Base-by-base conservation (phyloP, 2,329 filamentous ascomycete species). In the Pleoardoris graminearum region DNA sequence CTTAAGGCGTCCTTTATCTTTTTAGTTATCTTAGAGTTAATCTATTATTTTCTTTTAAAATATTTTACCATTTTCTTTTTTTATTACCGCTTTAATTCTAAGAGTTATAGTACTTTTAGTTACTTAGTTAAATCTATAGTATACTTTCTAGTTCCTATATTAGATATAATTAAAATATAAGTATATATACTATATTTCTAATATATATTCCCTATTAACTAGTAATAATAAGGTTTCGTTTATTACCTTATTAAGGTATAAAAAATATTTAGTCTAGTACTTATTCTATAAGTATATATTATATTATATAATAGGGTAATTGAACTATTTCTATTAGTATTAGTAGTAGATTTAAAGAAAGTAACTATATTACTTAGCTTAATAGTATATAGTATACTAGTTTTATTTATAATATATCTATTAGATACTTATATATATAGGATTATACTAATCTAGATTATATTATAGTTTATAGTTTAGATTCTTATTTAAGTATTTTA, bases 391-490 rank as follows among this genome's bases (percentile, higher is more conserved):
- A 6, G 5, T 27, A 6, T 10, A 27, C 25, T 27, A 27, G 5
- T 27, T 27, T 27, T 5, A 5, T 27, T 10, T 27, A 27, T 27
- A 27, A 10, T 6, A 27, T 27, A 6, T 27, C 25, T 36, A 36
- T 36, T 36, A 36, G 5, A 36, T 5, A 16, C 6, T 36, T 36
- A 5, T 36, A 36, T 27, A 27, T 10, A 27, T 27, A 10, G 25
- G 25, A 27, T 27, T 27, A 10, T 10, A 10, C 5, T 27, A 27
- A 10, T 27, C 25, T 27, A 27, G 10, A 10, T 27, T 27, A 27
- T 27, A 27, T 27, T 27, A 49, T 16, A 43, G 21, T 49, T 49
- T 33, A 36, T 49, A 22, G n/a, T 16, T 42, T 49, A 49, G 42
- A 14, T 7, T 12, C 14, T 33, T 33, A 27, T 7, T 33, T 7